phyloP scores from a whole-genome alignment of 768 basidiomycete genomes.

The Antrodiella citrinella region DNA sequence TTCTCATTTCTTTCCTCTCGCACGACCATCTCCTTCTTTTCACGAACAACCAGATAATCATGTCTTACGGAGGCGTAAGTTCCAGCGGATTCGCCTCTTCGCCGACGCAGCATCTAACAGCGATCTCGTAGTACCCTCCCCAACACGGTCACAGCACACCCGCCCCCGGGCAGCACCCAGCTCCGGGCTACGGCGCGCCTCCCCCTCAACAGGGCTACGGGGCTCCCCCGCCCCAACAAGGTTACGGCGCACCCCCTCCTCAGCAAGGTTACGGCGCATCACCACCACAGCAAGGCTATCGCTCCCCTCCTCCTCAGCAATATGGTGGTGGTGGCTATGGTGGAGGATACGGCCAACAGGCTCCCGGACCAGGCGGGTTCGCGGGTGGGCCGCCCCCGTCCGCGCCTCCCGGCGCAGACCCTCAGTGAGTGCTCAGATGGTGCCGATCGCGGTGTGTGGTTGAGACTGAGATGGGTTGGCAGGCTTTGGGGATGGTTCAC shows the following conservation, averaged over 20 bases:
- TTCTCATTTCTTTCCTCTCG: not conserved
- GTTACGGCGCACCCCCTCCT: constrained; percentile 7
- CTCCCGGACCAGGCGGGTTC: constrained; percentile 29
- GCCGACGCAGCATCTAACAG: too few species aligned
- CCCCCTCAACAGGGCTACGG: constrained; percentile 19
- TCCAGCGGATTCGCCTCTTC: too few species aligned
- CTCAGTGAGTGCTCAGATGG: constrained; percentile 44
- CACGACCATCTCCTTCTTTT: not conserved
- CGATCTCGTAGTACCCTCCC: too few species aligned
- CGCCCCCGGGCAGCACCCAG: not conserved
- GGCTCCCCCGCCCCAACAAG: constrained; percentile 12
- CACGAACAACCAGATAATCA: not conserved
- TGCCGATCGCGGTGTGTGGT: not conserved
- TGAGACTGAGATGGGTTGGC: not conserved
- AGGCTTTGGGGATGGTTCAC: constrained; percentile 73
- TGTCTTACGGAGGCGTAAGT: not conserved
- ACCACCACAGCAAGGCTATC: constrained; percentile 10
- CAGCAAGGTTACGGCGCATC: constrained; percentile 18
- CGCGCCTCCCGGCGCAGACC: constrained; percentile 62
- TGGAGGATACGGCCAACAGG: constrained; percentile 14
- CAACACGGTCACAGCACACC: not conserved
- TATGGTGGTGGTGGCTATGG: constrained; percentile 21
- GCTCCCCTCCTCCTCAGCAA: not conserved
- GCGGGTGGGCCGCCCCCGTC: constrained; percentile 16
- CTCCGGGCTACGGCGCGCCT: not conserved